Conservation (phyloP, 2,329 filamentous ascomycete genomes). For the Akanthomyces uredinophilus region DNA sequence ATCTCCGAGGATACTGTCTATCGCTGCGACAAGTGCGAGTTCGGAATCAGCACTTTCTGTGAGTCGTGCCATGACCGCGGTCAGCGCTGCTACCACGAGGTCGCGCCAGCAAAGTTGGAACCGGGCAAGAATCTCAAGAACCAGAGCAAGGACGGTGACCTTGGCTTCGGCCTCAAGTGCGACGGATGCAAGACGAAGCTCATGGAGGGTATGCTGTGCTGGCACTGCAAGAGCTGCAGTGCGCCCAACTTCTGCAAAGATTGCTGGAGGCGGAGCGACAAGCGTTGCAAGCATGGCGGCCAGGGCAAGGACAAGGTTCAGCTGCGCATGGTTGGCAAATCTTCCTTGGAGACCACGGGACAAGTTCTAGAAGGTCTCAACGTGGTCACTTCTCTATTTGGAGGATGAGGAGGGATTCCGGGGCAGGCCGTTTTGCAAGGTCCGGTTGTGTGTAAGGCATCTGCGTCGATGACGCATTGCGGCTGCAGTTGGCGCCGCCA, state of each 20-base stretch:
- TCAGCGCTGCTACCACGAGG: constrained; percentile 10
- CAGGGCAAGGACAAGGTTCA: constrained; percentile 17
- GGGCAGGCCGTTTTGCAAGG: no score
- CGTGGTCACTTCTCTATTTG: background rate
- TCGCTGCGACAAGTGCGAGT: constrained; percentile 6
- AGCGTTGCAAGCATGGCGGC: constrained; percentile 18
- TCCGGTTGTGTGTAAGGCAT: no score
- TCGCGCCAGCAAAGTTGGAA: background rate
- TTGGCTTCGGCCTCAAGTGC: constrained; percentile 35
- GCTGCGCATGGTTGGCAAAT: constrained; percentile 18
- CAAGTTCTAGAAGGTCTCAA: constrained; percentile 10
- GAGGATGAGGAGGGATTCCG: background rate
- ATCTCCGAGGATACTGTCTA: constrained; percentile 12
- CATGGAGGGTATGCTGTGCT: constrained; percentile 16
- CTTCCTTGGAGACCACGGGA: background rate
- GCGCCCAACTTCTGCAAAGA: constrained; percentile 18
- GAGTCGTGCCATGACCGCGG: background rate
- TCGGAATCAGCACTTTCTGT: background rate
- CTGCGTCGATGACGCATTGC: no score
- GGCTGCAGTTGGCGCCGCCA: no score
- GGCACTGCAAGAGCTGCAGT: constrained; percentile 20
- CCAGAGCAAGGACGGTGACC: constrained; percentile 7
- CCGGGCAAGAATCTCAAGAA: constrained; percentile 7
- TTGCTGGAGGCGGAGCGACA: constrained; percentile 18
- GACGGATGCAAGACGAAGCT: constrained; percentile 33